These are phyloP conservation scores for Ochromonas danica DNA, from an alignment of 108 stramenopile genomes.

Conservation along the genomic window DNA sequence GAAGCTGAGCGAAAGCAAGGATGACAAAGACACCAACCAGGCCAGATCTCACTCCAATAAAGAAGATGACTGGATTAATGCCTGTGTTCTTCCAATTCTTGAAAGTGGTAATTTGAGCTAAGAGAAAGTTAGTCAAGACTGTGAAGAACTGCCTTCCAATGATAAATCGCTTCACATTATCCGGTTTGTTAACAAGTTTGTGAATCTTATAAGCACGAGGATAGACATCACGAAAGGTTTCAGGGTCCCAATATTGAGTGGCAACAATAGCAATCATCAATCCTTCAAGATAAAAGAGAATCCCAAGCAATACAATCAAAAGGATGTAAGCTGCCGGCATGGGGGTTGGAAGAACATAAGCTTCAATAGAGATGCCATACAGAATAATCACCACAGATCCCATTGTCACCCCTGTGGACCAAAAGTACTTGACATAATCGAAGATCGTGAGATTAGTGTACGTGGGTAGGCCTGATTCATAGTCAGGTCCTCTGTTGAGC, in stretches of 20 bases:
- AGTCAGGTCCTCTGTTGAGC: background rate
- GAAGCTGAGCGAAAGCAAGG: background rate
- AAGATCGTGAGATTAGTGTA: background rate
- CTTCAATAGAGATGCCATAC: constrained; percentile 7
- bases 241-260: constrained; percentile 19
- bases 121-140: constrained; percentile 5
- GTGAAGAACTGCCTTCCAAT: constrained; percentile 37
- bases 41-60: constrained; percentile 11
- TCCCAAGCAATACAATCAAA: background rate
- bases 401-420: constrained; percentile 10
- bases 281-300: constrained; percentile 28
- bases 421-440: background rate
- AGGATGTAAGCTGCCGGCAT: background rate
- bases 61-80: constrained; percentile 18
- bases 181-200: background rate
- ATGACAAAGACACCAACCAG: constrained; percentile 3
- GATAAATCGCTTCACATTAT: constrained; percentile 28
- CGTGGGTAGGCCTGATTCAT: background rate
- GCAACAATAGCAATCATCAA: constrained; percentile 26
- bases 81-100: background rate
- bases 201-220: constrained; percentile 26
- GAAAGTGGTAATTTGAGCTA: constrained; percentile 33
- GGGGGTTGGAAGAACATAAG: constrained; percentile 10
- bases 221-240: constrained; percentile 26
- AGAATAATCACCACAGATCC: background rate